Conservation (phyloP, 2,329 filamentous ascomycete species). For the Alternaria atra region DNA sequence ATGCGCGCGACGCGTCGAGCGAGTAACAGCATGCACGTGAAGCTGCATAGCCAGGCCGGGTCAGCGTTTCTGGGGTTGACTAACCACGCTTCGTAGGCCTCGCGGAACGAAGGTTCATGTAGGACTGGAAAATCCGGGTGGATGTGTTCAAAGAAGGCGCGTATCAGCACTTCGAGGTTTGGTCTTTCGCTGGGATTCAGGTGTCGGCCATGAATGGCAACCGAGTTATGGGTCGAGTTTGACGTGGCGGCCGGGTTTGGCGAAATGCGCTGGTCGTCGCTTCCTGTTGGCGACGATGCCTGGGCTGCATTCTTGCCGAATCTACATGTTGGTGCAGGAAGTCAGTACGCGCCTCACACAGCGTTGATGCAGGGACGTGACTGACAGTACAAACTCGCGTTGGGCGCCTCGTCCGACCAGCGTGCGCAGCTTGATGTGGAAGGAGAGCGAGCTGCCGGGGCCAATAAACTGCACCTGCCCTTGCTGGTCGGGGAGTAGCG, state of each 20-base stretch:
- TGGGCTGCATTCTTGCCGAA: conserved; percentile 55
- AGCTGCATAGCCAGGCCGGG: conserved; percentile 54
- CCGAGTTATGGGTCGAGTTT: conserved; percentile 8
- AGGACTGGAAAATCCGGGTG: conserved; percentile 56
- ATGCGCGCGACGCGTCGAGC: conserved; percentile 48
- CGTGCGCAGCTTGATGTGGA: conserved; percentile 53
- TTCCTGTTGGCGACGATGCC: conserved; percentile 28
- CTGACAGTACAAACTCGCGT: conserved; percentile 48
- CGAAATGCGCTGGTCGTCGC: conserved; percentile 19
- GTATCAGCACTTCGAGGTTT: conserved; percentile 49
- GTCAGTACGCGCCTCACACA: not conserved
- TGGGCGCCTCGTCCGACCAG: conserved; percentile 47
- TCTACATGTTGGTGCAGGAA: not conserved
- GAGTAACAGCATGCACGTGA: conserved; percentile 55
- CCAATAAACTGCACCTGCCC: conserved; percentile 58
- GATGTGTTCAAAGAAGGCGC: conserved; percentile 54
- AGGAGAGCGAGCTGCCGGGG: conserved; percentile 54
- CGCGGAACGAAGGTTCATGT: conserved; percentile 55
- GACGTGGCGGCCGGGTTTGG: conserved; percentile 33
- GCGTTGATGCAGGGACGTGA: not conserved
- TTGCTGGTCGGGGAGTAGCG: conserved; percentile 54
- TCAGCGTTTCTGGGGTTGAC: conserved; percentile 44
- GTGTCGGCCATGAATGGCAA: conserved; percentile 25
- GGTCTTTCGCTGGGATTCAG: conserved; percentile 21
- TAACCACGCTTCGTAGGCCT: conserved; percentile 52